Percentiles rank a stretch among this genome's conserved stretches.
These are phyloP conservation scores for Urochloa ruziziensis DNA, from an alignment of 176 grass and related monocot genomes.

Conservation along the genomic window DNA sequence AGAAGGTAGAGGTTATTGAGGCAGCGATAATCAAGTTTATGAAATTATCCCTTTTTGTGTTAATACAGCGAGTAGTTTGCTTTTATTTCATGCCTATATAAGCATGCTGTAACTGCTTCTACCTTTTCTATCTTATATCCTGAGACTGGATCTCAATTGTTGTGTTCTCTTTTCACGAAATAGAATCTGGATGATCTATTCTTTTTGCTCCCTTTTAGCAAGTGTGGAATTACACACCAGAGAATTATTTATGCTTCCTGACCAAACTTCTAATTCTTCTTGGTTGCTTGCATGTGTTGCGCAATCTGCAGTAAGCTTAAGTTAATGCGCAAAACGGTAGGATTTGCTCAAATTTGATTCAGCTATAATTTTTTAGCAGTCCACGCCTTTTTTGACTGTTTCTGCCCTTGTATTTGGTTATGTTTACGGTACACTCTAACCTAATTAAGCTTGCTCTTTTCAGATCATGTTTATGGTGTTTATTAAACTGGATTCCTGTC, in stretches of 20 bases:
- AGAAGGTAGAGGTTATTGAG: background rate
- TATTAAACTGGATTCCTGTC: background rate
- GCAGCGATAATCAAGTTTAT: background rate
- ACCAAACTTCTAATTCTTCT: background rate
- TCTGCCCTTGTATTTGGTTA: background rate
- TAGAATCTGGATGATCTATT: background rate
- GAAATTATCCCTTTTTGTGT: background rate
- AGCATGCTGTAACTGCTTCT: background rate
- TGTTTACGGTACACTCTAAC: background rate
- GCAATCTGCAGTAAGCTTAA: background rate
- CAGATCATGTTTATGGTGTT: conserved; percentile 1
- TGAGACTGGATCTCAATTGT: background rate
- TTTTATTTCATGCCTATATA: conserved; percentile 9
- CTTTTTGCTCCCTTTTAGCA: background rate
- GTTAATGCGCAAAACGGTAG: background rate
- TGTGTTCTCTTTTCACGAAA: conserved; percentile 18
- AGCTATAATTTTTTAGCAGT: background rate
- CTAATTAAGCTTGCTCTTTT: background rate
- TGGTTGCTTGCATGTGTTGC: background rate
- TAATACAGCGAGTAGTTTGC: background rate
- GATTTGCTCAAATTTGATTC: background rate
- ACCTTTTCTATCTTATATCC: background rate
- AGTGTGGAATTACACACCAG: background rate
- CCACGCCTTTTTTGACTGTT: background rate
- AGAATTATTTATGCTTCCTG: background rate